Evolutionary conservation across 768 basidiomycete species (phyloP), one percentile per base, ranked within the genome.

Genomic region (Myochromella boudieri): DNA sequence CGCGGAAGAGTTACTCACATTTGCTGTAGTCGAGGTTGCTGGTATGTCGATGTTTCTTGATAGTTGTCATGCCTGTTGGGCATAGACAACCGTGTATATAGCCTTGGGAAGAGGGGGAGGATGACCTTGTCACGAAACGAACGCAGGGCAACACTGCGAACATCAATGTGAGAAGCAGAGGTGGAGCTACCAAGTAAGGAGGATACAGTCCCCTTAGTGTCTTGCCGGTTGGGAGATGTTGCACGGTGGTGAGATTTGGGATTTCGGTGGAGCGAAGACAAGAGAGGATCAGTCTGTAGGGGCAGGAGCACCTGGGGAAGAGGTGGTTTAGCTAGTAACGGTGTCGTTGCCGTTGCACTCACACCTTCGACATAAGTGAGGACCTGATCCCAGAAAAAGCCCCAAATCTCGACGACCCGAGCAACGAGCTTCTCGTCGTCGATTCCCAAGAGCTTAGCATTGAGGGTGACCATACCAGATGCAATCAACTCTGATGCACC

Each of bases 341-440:
- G 12, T 37, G 6, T 12, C 31, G 18, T 4, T n/a, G 14, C 6
- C 24, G 31, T 3, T 17, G 20, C 8, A 74, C 84, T 60, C 57
- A 92, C 90, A 44, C 89, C 91, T 75, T 93, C 91, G 26, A 92
- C 72, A 60, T 93, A 94, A 6, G 91, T 87, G 6, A 94, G 69
- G 21, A 93, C 84, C 50, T 89, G 84, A 56, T 87, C 87, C 87
- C 90, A 95, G 67, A 97, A 97, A 72, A 95, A 95, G 11, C 77
- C 80, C 93, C 94, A 97, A 14, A 89, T 75, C 56, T 95, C 92
- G 1, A 93, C 88, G 14, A 95, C 76, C 22, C 91, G 76, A 4
- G 72, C 71, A 4, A 95, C 69, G 12, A 97, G 73, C 58, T 85
- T 81, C 29, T 86, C 84, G 33, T 95, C 93, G 21, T 92, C 87